These are phyloP conservation scores for Suillus subaureus DNA, from an alignment of 768 basidiomycete genomes.

Conservation along the genomic window DNA sequence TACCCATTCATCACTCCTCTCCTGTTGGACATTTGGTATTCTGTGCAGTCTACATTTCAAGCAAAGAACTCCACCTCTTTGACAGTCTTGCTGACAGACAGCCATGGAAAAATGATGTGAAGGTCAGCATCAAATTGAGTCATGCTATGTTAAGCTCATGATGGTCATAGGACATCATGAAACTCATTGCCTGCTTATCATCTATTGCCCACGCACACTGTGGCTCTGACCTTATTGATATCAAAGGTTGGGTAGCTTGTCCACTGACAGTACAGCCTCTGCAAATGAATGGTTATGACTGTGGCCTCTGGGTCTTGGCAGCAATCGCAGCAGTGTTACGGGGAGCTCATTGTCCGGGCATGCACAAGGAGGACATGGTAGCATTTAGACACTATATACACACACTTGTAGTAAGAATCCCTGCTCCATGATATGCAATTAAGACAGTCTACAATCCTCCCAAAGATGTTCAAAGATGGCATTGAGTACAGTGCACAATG, in stretches of 20 bases:
- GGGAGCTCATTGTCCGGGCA: too few species aligned
- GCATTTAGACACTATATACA: too few species aligned
- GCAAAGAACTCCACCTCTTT: slow-evolving; percentile 10
- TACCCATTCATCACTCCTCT: slow-evolving; percentile 34
- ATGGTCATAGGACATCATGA: too few species aligned
- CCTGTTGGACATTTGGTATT: slow-evolving; percentile 35
- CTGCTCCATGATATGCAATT: too few species aligned
- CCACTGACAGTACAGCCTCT: too few species aligned
- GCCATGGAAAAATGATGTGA: slow-evolving; percentile 1
- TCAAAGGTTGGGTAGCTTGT: not conserved
- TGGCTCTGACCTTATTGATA: not conserved
- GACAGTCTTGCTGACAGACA: slow-evolving; percentile 4
- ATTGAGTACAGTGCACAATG: too few species aligned
- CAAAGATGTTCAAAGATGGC: too few species aligned
- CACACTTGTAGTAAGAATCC: not conserved
- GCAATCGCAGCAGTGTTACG: too few species aligned
- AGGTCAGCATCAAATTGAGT: not conserved
- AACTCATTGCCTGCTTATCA: not conserved
- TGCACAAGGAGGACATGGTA: too few species aligned
- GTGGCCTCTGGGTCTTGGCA: too few species aligned
- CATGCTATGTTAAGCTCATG: not conserved
- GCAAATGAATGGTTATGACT: too few species aligned
- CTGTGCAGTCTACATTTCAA: slow-evolving; percentile 16
- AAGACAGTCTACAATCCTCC: too few species aligned
- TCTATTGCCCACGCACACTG: not conserved